Conservation (phyloP, 768 basidiomycete species). For the Collybia mongolica region DNA sequence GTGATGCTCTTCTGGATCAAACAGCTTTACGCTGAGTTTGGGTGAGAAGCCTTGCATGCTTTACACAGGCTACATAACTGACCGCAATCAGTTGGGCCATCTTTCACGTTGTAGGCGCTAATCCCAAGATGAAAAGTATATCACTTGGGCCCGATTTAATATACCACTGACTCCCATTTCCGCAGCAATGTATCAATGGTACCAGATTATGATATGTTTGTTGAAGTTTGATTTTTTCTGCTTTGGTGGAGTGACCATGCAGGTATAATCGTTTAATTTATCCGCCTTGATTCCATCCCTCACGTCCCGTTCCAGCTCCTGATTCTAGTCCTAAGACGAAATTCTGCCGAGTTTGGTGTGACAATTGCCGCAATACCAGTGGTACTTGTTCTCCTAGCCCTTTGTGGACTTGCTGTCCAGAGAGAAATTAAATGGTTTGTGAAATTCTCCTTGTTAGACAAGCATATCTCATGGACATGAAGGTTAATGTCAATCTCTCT, state of each 20-base stretch:
- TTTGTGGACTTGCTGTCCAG: conserved; percentile 70
- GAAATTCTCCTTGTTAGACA: not conserved
- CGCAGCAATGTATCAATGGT: conserved; percentile 84
- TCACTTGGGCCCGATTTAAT: not conserved
- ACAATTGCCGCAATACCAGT: conserved; percentile 85
- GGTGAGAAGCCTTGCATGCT: conserved; percentile 44
- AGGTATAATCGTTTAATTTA: conserved; percentile 40
- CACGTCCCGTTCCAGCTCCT: conserved; percentile 53
- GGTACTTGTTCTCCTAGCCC: conserved; percentile 62
- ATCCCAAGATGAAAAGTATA: conserved; percentile 81
- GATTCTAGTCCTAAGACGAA: conserved; percentile 65
- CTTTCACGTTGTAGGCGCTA: conserved; percentile 87
- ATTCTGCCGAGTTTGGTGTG: conserved; percentile 76
- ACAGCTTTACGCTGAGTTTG: conserved; percentile 77
- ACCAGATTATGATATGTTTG: conserved; percentile 84
- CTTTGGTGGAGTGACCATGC: conserved; percentile 86
- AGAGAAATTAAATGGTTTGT: conserved; percentile 78
- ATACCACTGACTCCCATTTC: not conserved
- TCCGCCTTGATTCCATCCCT: not conserved
- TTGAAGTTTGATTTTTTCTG: conserved; percentile 91
- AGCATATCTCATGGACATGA: not conserved
- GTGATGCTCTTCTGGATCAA: conserved; percentile 67
- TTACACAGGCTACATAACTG: not conserved
- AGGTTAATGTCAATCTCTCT: conserved; percentile 76
- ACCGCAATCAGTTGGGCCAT: conserved; percentile 70